Evolutionary conservation across 202 grass and related monocot species (phyloP).

Genomic region (Schoenoplectus triqueter): DNA sequence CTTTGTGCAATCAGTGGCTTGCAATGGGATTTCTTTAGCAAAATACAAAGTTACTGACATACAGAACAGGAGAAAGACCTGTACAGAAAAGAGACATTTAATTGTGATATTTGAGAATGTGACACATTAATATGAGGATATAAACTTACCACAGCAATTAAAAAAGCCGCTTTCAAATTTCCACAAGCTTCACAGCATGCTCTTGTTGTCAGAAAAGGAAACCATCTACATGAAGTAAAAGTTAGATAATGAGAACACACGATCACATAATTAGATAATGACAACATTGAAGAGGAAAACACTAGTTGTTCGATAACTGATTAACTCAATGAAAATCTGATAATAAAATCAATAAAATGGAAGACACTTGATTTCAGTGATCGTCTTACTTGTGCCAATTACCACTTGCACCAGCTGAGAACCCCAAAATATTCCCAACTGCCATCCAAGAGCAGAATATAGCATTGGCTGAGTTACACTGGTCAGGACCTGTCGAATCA

Average conservation of each 20-base stretch:
- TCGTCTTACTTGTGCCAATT: conserved; percentile 82
- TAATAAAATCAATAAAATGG: background rate
- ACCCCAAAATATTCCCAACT: conserved; percentile 89
- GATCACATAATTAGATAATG: conserved; percentile 23
- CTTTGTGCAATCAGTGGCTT: conserved; percentile 47
- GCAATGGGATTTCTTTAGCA: conserved; percentile 79
- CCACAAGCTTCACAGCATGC: conserved; percentile 96
- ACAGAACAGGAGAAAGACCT: conserved; percentile 94
- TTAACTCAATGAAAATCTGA: conserved; percentile 2
- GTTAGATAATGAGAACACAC: conserved; percentile 33
- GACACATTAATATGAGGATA: background rate
- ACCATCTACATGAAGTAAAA: conserved; percentile 72
- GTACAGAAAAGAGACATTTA: conserved; percentile 42
- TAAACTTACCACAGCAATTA: conserved; percentile 94
- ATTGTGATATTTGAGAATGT: conserved; percentile 9
- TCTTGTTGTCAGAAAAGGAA: conserved; percentile 89
- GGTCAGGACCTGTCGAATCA: conserved; percentile 64
- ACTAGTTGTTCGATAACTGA: conserved; percentile 14
- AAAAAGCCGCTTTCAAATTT: conserved; percentile 97
- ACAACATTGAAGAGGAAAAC: background rate
- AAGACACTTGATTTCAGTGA: background rate
- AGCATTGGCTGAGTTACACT: conserved; percentile 92
- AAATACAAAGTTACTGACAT: conserved; percentile 92
- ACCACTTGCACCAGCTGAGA: conserved; percentile 80
- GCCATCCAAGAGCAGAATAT: conserved; percentile 99